Evolutionary conservation across 495 filamentous ascomycete species (phyloP).

Genomic region (Hyaloscypha finlandica): DNA sequence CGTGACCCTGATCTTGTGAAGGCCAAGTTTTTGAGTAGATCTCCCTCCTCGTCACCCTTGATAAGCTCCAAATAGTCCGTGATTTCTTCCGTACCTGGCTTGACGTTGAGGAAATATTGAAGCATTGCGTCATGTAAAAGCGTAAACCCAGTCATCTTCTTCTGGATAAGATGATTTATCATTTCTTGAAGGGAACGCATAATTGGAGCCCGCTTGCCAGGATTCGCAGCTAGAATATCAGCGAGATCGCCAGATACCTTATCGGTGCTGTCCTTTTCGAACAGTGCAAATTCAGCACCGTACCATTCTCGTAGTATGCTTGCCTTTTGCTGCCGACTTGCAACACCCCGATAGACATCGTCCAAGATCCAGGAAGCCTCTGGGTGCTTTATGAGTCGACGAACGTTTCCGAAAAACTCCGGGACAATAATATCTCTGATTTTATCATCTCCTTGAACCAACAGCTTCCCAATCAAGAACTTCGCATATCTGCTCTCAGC

Average conservation of each 20-base stretch:
- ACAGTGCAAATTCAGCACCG: conserved; percentile 87
- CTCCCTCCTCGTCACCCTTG: conserved; percentile 86
- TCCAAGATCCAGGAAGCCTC: conserved; percentile 97
- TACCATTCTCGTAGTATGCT: conserved; percentile 94
- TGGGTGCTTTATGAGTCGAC: conserved; percentile 89
- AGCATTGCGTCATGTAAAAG: conserved; percentile 98
- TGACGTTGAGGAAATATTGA: conserved; percentile 85
- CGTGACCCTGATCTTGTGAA: conserved; percentile 89
- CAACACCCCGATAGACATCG: conserved; percentile 87
- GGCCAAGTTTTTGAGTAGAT: conserved; percentile 89
- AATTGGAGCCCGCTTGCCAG: conserved; percentile 83
- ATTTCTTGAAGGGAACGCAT: conserved; percentile 82
- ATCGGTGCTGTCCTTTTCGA: conserved; percentile 53
- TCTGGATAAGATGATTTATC: conserved; percentile 89
- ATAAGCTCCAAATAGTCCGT: conserved; percentile 87
- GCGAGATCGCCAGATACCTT: conserved; percentile 56
- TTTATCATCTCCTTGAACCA: conserved; percentile 84
- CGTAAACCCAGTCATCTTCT: conserved; percentile 92
- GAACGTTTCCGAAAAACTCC: conserved; percentile 92
- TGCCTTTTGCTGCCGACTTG: conserved; percentile 79
- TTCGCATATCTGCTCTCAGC: conserved; percentile 96
- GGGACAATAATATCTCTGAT: conserved; percentile 84
- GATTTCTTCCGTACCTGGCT: conserved; percentile 72
- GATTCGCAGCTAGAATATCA: conserved; percentile 69
- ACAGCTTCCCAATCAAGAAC: conserved; percentile 91